A percentile compares a stretch with the other conserved stretches of the same genome.
These are phyloP conservation scores for Eimeria falciformis DNA, from an alignment of 169 alveolate species.

Conservation along the genomic window DNA sequence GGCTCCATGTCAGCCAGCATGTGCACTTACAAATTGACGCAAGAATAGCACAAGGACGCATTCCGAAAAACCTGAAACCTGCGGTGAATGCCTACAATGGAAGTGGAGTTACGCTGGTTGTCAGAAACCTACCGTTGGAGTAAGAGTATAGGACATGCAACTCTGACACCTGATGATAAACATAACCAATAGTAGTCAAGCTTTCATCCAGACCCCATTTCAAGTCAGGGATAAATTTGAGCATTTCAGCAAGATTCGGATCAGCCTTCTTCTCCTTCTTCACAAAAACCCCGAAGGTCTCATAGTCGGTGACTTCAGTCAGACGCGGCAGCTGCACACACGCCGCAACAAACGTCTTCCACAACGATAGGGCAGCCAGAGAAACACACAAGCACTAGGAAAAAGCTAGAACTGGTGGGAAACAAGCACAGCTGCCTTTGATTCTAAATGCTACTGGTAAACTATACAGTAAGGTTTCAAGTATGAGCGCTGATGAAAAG, in stretches of 20 bases:
- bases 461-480: too few species aligned
- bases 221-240: constrained; percentile 68
- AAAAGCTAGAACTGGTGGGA: too few species aligned
- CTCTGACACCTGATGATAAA: constrained; percentile 72
- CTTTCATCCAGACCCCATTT: constrained; percentile 59
- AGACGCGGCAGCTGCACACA: constrained; percentile 56
- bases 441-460: too few species aligned
- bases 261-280: constrained; percentile 61
- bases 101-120: not conserved
- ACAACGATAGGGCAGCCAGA: too few species aligned
- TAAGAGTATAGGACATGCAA: constrained; percentile 74
- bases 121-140: constrained; percentile 41
- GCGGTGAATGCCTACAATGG: too few species aligned
- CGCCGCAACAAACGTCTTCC: not conserved
- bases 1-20: too few species aligned
- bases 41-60: too few species aligned
- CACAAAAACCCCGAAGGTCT: constrained; percentile 54
- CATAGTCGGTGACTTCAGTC: constrained; percentile 67
- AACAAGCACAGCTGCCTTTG: too few species aligned
- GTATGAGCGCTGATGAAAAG: too few species aligned
- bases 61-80: not conserved
- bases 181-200: constrained; percentile 54
- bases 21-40: too few species aligned
- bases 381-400: too few species aligned
- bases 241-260: constrained; percentile 58